Conservation (phyloP, 108 stramenopile species). For the Stephanodiscus minutulus region DNA sequence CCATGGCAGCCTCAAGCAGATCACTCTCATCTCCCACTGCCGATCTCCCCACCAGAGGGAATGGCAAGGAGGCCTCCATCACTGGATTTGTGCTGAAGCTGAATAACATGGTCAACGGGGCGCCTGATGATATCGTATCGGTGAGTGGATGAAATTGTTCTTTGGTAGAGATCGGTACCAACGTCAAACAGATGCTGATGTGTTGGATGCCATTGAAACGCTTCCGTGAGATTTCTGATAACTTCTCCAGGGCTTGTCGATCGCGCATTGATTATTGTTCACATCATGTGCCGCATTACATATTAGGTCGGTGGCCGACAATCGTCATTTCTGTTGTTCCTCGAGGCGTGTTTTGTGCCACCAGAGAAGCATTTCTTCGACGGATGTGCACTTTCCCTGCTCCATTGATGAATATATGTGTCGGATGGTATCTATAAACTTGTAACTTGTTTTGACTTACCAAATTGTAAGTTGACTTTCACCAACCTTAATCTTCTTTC, state of each 20-base stretch:
- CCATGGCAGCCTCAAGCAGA: no score
- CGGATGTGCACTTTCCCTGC: neutral
- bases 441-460: neutral
- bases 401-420: neutral
- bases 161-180: conserved; percentile 16
- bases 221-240: no score
- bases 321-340: no score
- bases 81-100: conserved; percentile 85
- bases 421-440: conserved; percentile 10
- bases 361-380: no score
- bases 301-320: no score
- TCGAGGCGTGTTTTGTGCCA: no score
- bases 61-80: conserved; percentile 13
- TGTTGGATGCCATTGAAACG: neutral
- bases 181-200: neutral
- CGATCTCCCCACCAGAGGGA: conserved; percentile 16
- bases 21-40: neutral
- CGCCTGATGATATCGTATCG: conserved; percentile 81
- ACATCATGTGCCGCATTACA: no score
- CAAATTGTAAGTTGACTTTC: no score
- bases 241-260: no score
- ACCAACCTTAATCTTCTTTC: no score
- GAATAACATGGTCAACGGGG: conserved; percentile 85
- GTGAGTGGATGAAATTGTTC: conserved; percentile 60
- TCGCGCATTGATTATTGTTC: no score